These are phyloP conservation scores for Deinandra increscens DNA, from an alignment of 129 eudicot species.

Conservation along the genomic window DNA sequence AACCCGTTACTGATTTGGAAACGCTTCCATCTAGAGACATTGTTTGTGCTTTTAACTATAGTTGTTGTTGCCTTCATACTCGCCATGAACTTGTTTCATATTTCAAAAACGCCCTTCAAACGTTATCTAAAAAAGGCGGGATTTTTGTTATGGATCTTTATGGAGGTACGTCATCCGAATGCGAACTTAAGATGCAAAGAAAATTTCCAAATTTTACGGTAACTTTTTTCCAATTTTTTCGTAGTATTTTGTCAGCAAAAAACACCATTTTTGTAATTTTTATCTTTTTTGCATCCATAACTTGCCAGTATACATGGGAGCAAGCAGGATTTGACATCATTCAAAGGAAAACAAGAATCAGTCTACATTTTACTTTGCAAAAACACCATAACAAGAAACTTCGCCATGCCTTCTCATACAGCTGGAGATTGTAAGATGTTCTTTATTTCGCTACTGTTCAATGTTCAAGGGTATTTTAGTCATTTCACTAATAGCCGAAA, in stretches of 20 bases:
- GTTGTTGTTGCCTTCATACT: slow-evolving; percentile 92
- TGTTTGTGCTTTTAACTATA: slow-evolving; percentile 90
- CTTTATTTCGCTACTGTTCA: background rate
- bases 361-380: slow-evolving; percentile 79
- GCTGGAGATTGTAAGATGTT: slow-evolving; percentile 84
- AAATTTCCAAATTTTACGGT: slow-evolving; percentile 90
- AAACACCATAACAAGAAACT: slow-evolving; percentile 72
- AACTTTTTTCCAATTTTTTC: background rate
- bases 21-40: slow-evolving; percentile 75
- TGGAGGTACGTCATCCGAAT: slow-evolving; percentile 95
- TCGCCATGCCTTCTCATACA: slow-evolving; percentile 89
- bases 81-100: slow-evolving; percentile 81
- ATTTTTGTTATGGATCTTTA: slow-evolving; percentile 97
- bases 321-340: slow-evolving; percentile 87
- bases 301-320: slow-evolving; percentile 81
- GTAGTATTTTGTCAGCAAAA: background rate
- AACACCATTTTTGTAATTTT: background rate
- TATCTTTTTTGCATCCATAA: background rate
- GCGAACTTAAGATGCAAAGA: slow-evolving; percentile 84
- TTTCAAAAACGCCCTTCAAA: slow-evolving; percentile 64
- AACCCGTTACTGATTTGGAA: slow-evolving; percentile 24
- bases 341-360: slow-evolving; percentile 90
- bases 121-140: slow-evolving; percentile 74
- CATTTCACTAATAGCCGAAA: slow-evolving; percentile 5
- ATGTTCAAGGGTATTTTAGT: background rate